Conservation (phyloP, 768 basidiomycete genomes). For the Mycena polygramma region DNA sequence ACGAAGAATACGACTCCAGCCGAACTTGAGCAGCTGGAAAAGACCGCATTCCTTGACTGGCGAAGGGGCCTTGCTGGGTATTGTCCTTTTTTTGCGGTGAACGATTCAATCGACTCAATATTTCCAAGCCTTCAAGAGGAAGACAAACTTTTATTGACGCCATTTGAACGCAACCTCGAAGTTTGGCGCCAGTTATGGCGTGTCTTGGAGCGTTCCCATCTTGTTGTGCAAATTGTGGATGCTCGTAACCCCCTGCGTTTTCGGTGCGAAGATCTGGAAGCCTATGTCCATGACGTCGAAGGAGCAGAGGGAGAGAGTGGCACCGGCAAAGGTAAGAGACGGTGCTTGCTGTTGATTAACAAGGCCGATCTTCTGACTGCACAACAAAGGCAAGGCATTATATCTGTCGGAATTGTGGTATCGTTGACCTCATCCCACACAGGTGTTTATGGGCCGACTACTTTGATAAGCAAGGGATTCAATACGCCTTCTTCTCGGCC, state of each 20-base stretch:
- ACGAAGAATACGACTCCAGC: constrained; percentile 80
- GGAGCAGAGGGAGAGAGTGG: constrained; percentile 85
- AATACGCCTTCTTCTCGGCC: constrained; percentile 95
- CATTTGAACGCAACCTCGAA: constrained; percentile 97
- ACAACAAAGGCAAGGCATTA: constrained; percentile 76
- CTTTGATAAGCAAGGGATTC: constrained; percentile 80
- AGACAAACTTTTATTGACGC: constrained; percentile 90
- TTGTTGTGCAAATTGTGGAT: constrained; percentile 96
- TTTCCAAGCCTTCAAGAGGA: constrained; percentile 82
- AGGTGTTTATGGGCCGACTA: constrained; percentile 94
- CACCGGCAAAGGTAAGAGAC: constrained; percentile 79
- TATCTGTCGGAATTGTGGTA: not conserved
- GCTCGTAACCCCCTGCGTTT: constrained; percentile 95
- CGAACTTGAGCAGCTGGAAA: constrained; percentile 91
- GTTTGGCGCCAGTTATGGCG: constrained; percentile 99
- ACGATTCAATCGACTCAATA: constrained; percentile 1
- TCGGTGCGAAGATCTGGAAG: constrained; percentile 91
- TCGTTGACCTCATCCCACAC: not conserved
- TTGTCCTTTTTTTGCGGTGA: constrained; percentile 33
- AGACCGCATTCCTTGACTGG: constrained; percentile 94
- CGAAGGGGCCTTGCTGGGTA: constrained; percentile 91
- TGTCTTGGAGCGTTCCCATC: constrained; percentile 93
- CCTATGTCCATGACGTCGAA: constrained; percentile 88
- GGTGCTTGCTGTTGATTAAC: constrained; percentile 89
- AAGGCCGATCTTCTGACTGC: constrained; percentile 93